Conservation (phyloP, 176 grass and related monocot species). For the Bonia amplexicaulis region DNA sequence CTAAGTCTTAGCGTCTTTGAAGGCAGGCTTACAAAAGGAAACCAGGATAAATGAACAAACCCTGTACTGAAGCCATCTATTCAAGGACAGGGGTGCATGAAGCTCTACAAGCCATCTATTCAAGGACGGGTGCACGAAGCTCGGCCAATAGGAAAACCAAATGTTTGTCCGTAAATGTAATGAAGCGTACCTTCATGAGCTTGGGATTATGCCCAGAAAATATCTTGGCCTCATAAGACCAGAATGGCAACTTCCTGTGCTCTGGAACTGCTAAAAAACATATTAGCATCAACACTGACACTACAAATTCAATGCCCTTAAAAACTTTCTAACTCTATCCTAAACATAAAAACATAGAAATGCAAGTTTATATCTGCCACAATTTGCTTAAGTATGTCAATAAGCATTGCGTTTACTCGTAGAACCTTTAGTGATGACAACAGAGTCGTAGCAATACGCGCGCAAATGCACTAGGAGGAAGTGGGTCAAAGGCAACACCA, state of each 20-base stretch:
- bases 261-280: constrained; percentile 37
- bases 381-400: not conserved
- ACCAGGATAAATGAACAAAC: not conserved
- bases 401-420: not conserved
- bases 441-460: too few relatives aligned
- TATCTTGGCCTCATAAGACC: constrained; percentile 47
- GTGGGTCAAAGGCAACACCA: too few relatives aligned
- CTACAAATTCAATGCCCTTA: not conserved
- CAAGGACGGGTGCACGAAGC: too few relatives aligned
- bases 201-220: constrained; percentile 66
- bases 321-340: not conserved
- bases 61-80: not conserved
- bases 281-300: not conserved
- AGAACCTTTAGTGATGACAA: not conserved
- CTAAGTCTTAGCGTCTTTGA: too few relatives aligned
- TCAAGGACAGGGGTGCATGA: not conserved
- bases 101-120: too few relatives aligned
- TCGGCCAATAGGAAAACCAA: not conserved
- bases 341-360: not conserved
- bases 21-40: not conserved
- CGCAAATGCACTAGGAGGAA: too few relatives aligned
- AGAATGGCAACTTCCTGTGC: constrained; percentile 45
- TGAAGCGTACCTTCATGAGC: constrained; percentile 56
- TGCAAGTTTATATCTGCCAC: not conserved
- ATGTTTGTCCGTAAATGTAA: not conserved